Base-by-base conservation (phyloP, 768 basidiomycete species). In the Chlorophyllum brunneum region DNA sequence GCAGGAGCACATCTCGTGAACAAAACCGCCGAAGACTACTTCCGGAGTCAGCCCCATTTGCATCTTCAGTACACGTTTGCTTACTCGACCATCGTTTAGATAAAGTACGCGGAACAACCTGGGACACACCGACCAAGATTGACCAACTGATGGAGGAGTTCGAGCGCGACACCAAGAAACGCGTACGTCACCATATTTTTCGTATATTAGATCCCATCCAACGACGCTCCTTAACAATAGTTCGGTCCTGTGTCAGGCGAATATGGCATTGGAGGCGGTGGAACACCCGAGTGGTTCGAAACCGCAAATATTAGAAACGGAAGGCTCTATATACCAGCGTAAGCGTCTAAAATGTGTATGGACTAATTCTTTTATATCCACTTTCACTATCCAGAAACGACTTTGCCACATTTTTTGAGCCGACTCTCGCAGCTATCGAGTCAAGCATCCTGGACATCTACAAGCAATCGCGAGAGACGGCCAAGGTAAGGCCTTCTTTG, bases 101-200 rank as follows among this genome's bases (percentile, higher is more conserved):
- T 5, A 26, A 36, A 20, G 11, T 48, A 5, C 22, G 4, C 4
- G 46, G 46, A n/a, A 48, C 46, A 10, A 26, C 33, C 1, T 48
- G 46, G 46, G 34, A 37, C 24, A n/a, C 10, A 3, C 33, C 46
- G 11, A 22, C 18, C 11, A 37, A n/a, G 3, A 36, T 48, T 23
- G 13, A 48, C 13, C 33, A 36, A 5, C 34, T 48, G 20, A 48
- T 48, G 34, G 34, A 37, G 7, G 46, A 48, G 16, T 48, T 48
- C 13, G 46, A 48, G 34, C 18, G 31, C 15, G 46, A 48, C 15
- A 37, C 34, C 13, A 48, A 48, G 18, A 48, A 24, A 37, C 46
- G 46, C 13, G 46, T 48, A 36, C 5, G 33, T 36, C 4, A 2
- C 2, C 15, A 20, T 34, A 4, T 24, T 26, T 15, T 16, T 30